These are phyloP conservation scores for Osmanthus fragrans DNA, from an alignment of 257 asterid species.

Conservation along the genomic window DNA sequence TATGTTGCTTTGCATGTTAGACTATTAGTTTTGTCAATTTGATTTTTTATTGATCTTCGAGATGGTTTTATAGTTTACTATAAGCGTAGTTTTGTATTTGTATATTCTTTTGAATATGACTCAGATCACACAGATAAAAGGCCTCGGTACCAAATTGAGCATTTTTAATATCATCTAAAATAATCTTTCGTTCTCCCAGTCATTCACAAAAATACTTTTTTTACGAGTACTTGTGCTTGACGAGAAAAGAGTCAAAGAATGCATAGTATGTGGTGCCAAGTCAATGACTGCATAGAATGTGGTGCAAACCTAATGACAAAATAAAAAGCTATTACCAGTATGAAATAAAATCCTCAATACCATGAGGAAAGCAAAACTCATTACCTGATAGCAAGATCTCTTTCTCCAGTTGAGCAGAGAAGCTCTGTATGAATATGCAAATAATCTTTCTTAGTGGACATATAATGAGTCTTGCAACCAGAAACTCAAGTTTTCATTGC, in stretches of 20 bases:
- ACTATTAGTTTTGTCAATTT: too few relatives aligned
- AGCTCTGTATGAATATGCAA: constrained; percentile 52
- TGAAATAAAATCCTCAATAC: constrained; percentile 9
- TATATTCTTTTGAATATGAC: background rate
- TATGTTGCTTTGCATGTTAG: background rate
- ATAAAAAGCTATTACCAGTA: background rate
- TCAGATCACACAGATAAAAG: background rate
- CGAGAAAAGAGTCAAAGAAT: background rate
- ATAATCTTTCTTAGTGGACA: constrained; percentile 16
- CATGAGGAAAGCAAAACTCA: constrained; percentile 21
- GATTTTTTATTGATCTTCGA: background rate
- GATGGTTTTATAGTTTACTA: background rate
- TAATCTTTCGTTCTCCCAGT: constrained; percentile 1
- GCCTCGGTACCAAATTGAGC: background rate
- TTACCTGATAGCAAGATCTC: constrained; percentile 89
- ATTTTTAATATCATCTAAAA: background rate
- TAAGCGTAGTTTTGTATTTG: background rate
- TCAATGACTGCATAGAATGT: background rate
- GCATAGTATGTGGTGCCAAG: constrained; percentile 3
- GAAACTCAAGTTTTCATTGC: constrained; percentile 1
- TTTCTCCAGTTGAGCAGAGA: constrained; percentile 88
- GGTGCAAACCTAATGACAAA: background rate
- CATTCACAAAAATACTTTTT: background rate
- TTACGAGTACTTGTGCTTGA: background rate
- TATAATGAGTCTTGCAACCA: constrained; percentile 15